Conservation (phyloP, 805 yeast species). For the Candida silvicultrix region DNA sequence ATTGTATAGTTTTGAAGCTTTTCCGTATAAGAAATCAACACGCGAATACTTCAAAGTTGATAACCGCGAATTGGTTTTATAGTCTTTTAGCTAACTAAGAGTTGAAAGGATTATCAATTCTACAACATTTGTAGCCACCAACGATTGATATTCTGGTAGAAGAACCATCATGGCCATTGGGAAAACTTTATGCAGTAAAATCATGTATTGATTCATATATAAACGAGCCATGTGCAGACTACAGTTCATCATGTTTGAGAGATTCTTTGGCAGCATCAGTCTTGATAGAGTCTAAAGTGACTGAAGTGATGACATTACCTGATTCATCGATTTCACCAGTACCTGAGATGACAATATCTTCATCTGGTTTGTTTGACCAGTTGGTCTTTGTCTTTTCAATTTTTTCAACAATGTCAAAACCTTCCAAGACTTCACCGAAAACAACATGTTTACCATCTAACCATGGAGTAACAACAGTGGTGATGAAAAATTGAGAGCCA, state of each 20-base stretch:
- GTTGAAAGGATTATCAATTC: too few species aligned
- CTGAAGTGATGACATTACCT: slow-evolving; percentile 18
- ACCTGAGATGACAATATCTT: slow-evolving; percentile 55
- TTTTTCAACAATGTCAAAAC: slow-evolving; percentile 72
- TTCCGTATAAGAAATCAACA: not conserved
- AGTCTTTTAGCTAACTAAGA: too few species aligned
- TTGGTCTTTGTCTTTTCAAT: slow-evolving; percentile 70
- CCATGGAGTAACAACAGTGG: slow-evolving; percentile 89
- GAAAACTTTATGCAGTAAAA: too few species aligned
- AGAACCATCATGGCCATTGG: too few species aligned
- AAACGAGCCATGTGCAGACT: not conserved
- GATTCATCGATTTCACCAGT: slow-evolving; percentile 59
- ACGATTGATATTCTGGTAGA: too few species aligned
- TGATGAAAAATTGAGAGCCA: slow-evolving; percentile 93
- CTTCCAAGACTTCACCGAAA: slow-evolving; percentile 89
- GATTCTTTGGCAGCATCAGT: slow-evolving; percentile 12
- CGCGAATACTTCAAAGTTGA: not conserved
- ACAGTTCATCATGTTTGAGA: slow-evolving; percentile 29
- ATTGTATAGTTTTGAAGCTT: not conserved
- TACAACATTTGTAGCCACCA: too few species aligned
- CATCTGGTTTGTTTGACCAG: slow-evolving; percentile 66
- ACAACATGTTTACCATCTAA: slow-evolving; percentile 93
- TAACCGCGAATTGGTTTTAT: not conserved
- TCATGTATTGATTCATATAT: too few species aligned
- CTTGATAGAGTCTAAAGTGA: slow-evolving; percentile 12